Conservation (phyloP, 164 flowering plant species). For the Liriodendron chinense region DNA sequence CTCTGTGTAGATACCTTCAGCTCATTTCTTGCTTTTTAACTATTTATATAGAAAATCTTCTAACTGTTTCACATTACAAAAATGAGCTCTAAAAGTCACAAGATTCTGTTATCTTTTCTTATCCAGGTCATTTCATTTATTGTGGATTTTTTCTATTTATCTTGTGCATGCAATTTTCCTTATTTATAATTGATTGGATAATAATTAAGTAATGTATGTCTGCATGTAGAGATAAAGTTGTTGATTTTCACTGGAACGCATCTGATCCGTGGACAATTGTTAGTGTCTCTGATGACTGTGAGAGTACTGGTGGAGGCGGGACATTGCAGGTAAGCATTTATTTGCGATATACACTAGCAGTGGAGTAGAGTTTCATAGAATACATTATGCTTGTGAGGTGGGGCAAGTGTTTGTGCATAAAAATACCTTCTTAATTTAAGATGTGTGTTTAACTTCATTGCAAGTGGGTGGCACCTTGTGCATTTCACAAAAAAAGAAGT, state of each 20-base stretch:
- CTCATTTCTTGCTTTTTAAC: neutral
- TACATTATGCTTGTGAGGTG: too few relatives aligned
- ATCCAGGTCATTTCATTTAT: neutral
- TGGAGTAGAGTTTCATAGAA: neutral
- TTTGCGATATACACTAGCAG: neutral
- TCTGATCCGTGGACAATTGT: constrained; percentile 63
- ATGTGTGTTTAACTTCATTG: too few relatives aligned
- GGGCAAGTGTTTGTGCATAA: too few relatives aligned
- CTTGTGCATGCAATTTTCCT: neutral
- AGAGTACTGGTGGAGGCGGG: constrained; percentile 63
- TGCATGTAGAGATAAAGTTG: constrained; percentile 53
- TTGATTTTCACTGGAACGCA: constrained; percentile 61
- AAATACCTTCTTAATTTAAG: too few relatives aligned
- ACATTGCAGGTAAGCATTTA: constrained; percentile 41
- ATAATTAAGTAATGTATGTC: neutral
- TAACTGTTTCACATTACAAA: neutral
- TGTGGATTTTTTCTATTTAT: neutral
- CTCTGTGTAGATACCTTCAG: neutral
- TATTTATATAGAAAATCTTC: neutral
- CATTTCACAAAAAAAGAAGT: too few relatives aligned
- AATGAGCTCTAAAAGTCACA: neutral
- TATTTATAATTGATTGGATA: neutral
- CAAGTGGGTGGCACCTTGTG: too few relatives aligned
- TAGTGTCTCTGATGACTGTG: constrained; percentile 63
- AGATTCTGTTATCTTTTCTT: neutral